Evolutionary conservation across 768 basidiomycete genomes (phyloP), one percentile per base, ranked within the genome.

Genomic region (Boletus pseudopeckii): DNA sequence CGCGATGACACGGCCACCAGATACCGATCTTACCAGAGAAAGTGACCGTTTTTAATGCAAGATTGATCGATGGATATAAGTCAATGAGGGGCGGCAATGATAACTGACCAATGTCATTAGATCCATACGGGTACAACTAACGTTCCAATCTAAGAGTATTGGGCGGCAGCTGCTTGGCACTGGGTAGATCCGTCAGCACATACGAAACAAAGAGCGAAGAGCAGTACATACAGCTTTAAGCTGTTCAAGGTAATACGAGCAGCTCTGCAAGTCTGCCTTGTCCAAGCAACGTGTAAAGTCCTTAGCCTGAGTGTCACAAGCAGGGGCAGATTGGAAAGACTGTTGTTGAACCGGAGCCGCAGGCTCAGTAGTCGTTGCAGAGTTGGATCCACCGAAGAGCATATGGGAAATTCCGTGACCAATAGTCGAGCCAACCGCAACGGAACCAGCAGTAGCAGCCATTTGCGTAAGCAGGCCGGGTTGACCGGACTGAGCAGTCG

Each of bases 391-490:
- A 44, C 92, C 93, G 62, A 94, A 96, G 55, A 95, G 82, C 90
- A 94, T 92, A 70, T 71, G 80, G 39, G 90, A 92, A 58, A 96
- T 66, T n/a, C 92, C 92, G 67, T 96, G 92, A 42, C 92, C 92
- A 58, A 96, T 82, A 52, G 85, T 86, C 8, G 90, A 92, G 24
- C 92, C 93, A 45, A 91, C 76, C 6, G 92, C 93, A 46, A 95
- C 92, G 53, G 89, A 90, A 56, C 92, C 92, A 26, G 92, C 92
- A 7, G 92, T 92, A 6, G 90, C 88, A 50, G 91, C 91, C 89
- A 93, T 92, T 64, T 90, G 87, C 0, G 82, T 78, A 17, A 93
- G 51, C 79, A 93, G 76, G 14, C 91, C 90, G 1, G 91, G 90
- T 56, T 80, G 75, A 55, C 76, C 64, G 1, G 79, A 69, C 42